Evolutionary conservation across 257 asterid genomes (phyloP).

Genomic region (Solanum corneliomulleri): DNA sequence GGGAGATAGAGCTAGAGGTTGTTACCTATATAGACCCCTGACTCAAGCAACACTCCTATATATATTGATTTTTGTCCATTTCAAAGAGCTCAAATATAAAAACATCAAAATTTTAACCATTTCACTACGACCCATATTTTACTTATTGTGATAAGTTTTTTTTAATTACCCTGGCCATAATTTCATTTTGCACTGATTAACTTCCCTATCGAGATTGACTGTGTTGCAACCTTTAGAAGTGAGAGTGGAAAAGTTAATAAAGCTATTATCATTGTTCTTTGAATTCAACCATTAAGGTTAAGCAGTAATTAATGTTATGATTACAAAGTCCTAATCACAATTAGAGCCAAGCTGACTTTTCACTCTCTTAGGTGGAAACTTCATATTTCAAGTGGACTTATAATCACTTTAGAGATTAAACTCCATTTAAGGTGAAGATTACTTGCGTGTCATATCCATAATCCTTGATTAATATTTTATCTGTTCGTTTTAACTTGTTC

Average conservation of each 20-base stretch:
- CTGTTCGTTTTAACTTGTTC: too few species aligned
- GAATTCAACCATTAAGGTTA: constrained; percentile 10
- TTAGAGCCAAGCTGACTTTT: constrained; percentile 29
- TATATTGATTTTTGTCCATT: not conserved
- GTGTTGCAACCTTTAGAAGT: constrained; percentile 3
- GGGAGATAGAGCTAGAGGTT: not conserved
- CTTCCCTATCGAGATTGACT: not conserved
- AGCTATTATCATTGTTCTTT: not conserved
- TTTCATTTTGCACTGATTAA: not conserved
- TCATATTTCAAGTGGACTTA: constrained; percentile 18
- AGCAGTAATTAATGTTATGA: constrained; percentile 11
- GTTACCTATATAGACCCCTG: not conserved
- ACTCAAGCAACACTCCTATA: not conserved
- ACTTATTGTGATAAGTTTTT: not conserved
- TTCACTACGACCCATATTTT: rapidly evolving
- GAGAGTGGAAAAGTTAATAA: not conserved
- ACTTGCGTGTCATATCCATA: constrained; percentile 1
- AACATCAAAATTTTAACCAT: rapidly evolving
- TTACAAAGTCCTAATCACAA: constrained; percentile 22
- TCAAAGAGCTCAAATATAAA: not conserved
- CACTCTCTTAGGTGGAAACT: constrained; percentile 3
- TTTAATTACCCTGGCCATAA: not conserved
- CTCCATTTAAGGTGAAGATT: constrained; percentile 15
- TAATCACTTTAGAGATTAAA: constrained; percentile 24
- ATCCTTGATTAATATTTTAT: not conserved